These are phyloP conservation scores for Solanum clarkiae DNA, from an alignment of 257 asterid species.

Conservation along the genomic window DNA sequence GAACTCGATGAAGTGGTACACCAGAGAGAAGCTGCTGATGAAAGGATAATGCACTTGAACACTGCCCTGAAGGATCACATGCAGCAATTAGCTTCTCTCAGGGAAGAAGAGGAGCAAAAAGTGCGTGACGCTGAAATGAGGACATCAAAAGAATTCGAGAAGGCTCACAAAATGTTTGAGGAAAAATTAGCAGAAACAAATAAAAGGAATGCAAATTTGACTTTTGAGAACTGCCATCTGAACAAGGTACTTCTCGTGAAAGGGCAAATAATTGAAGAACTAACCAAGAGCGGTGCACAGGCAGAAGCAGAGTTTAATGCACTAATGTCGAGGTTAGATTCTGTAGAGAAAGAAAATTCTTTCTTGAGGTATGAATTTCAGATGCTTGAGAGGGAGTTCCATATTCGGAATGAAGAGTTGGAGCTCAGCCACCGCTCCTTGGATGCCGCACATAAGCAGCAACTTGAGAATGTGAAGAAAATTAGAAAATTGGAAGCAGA, in stretches of 20 bases:
- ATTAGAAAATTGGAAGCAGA: conserved; percentile 73
- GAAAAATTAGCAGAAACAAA: conserved; percentile 35
- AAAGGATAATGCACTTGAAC: conserved; percentile 39
- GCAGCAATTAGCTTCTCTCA: conserved; percentile 37
- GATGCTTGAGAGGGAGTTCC: conserved; percentile 58
- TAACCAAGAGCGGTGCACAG: conserved; percentile 24
- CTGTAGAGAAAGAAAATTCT: conserved; percentile 69
- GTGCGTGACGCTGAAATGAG: conserved; percentile 27
- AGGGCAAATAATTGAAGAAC: conserved; percentile 48
- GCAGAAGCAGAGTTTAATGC: conserved; percentile 54
- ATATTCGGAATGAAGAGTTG: conserved; percentile 47
- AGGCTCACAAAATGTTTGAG: conserved; percentile 29
- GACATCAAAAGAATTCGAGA: conserved; percentile 34
- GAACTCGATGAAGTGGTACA: conserved; percentile 35
- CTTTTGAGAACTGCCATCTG: conserved; percentile 55
- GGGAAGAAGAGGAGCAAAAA: conserved; percentile 40
- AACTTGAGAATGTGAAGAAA: conserved; percentile 43
- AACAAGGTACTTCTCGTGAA: conserved; percentile 42
- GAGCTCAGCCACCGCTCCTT: conserved; percentile 28
- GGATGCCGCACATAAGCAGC: conserved; percentile 40
- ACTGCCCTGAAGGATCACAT: conserved; percentile 52
- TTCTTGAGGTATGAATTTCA: conserved; percentile 60
- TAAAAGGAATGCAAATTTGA: conserved; percentile 28
- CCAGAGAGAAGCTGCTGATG: conserved; percentile 34
- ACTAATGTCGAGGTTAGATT: conserved; percentile 54